Percentiles rank a stretch among this genome's conserved stretches.
Evolutionary conservation across 2,329 filamentous ascomycete species (phyloP).

Genomic region (Paradendryphiella salina): DNA sequence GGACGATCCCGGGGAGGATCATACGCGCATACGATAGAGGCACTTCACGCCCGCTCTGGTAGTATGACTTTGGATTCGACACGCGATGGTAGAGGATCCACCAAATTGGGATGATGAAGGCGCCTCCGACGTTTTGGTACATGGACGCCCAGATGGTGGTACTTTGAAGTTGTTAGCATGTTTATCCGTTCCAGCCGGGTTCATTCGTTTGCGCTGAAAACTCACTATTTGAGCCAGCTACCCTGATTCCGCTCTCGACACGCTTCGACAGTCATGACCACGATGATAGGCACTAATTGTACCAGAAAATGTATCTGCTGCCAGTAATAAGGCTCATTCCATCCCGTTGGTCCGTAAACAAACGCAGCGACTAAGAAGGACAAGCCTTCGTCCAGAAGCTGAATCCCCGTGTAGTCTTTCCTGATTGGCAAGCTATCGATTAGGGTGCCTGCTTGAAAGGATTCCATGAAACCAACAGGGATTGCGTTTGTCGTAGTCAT

Average conservation of each 20-base stretch:
- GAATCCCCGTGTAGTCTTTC: conserved; percentile 18
- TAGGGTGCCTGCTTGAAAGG: conserved; percentile 2
- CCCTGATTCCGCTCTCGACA: conserved; percentile 19
- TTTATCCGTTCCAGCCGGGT: neutral
- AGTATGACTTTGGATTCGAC: conserved; percentile 19
- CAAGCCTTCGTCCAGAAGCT: conserved; percentile 12
- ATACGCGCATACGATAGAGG: conserved; percentile 18
- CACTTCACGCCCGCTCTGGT: conserved; percentile 17
- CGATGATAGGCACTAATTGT: conserved; percentile 11
- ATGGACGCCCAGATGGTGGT: conserved; percentile 15
- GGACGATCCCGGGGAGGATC: conserved; percentile 15
- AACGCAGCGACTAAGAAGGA: conserved; percentile 21
- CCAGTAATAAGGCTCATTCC: conserved; percentile 23
- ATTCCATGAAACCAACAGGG: conserved; percentile 12
- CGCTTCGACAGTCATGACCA: conserved; percentile 21
- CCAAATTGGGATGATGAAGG: conserved; percentile 20
- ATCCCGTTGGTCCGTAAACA: conserved; percentile 11
- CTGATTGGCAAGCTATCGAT: conserved; percentile 19
- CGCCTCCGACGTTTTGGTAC: conserved; percentile 23
- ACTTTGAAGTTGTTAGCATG: conserved; percentile 2
- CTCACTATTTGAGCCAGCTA: conserved; percentile 27
- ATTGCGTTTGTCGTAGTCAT: neutral
- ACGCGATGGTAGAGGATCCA: conserved; percentile 13
- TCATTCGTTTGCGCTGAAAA: neutral
- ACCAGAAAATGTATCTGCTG: conserved; percentile 22